These are phyloP conservation scores for Kalmanozyma brasiliensis DNA, from an alignment of 1,284 basidiomycete genomes.

Conservation along the genomic window DNA sequence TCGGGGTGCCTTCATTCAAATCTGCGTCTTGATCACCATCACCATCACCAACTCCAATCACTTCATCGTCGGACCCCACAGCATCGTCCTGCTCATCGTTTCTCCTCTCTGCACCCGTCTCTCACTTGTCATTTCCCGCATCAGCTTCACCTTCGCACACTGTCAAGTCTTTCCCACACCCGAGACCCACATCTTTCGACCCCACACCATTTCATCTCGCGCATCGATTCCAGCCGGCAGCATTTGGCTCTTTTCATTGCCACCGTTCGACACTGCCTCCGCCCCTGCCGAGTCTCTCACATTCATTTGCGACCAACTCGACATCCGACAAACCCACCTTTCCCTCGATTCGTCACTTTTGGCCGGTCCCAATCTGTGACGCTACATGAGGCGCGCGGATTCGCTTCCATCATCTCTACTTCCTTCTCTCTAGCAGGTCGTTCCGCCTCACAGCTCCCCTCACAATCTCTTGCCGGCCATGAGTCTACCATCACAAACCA, in stretches of 20 bases:
- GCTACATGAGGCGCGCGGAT: no score
- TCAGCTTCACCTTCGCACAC: neutral
- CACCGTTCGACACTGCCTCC: constrained; percentile 13
- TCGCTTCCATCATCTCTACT: neutral
- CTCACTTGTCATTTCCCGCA: neutral
- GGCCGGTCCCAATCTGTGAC: constrained; percentile 22
- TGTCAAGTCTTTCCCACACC: neutral
- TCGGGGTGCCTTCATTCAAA: no score
- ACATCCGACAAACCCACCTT: neutral
- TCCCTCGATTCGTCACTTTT: constrained; percentile 4
- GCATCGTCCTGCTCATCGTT: neutral
- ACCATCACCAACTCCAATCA: neutral
- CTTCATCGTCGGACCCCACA: neutral
- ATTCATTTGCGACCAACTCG: neutral
- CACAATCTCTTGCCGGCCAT: constrained; percentile 28
- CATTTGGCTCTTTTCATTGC: neutral
- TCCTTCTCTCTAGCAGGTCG: no score
- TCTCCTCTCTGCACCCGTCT: constrained; percentile 1
- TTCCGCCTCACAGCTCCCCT: neutral
- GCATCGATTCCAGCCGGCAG: neutral
- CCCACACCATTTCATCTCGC: constrained; percentile 5
- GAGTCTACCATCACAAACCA: constrained; percentile 20
- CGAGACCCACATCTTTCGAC: neutral
- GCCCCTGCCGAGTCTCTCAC: neutral
- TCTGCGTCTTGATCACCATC: neutral